phyloP scores from a whole-genome alignment of 2,329 filamentous ascomycete genomes.

The Colletotrichum sp. region DNA sequence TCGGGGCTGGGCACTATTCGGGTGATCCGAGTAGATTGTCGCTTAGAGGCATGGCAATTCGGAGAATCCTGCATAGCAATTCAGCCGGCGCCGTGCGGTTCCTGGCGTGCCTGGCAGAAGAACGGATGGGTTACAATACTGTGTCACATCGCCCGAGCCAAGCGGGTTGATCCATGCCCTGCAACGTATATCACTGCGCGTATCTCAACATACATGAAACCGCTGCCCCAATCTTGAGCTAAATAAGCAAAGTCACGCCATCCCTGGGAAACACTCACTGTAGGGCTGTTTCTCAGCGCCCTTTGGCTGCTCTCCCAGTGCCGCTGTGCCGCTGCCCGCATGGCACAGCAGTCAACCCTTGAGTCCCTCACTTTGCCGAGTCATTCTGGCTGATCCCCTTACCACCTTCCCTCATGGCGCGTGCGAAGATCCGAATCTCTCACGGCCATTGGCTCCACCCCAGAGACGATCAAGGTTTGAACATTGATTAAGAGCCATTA shows the following conservation, averaged over 20 bases:
- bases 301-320: neutral
- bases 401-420: neutral
- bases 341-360: neutral
- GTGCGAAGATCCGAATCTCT: conserved; percentile 18
- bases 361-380: neutral
- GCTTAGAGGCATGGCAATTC: neutral
- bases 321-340: neutral
- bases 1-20: neutral
- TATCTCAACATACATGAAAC: conserved; percentile 13
- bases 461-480: conserved; percentile 16
- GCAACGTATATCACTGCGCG: neutral
- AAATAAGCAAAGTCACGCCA: conserved; percentile 8
- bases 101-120: neutral
- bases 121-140: conserved; percentile 9
- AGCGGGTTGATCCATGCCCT: conserved; percentile 3
- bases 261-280: neutral
- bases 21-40: conserved; percentile 4
- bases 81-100: neutral
- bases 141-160: conserved; percentile 7
- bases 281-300: neutral
- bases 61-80: neutral
- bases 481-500: neutral
- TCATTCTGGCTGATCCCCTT: conserved; percentile 2
- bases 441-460: conserved; percentile 12
- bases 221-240: conserved; percentile 4